Conservation (phyloP, 1,284 basidiomycete species). For the Apiotrichum veenhuisii region DNA sequence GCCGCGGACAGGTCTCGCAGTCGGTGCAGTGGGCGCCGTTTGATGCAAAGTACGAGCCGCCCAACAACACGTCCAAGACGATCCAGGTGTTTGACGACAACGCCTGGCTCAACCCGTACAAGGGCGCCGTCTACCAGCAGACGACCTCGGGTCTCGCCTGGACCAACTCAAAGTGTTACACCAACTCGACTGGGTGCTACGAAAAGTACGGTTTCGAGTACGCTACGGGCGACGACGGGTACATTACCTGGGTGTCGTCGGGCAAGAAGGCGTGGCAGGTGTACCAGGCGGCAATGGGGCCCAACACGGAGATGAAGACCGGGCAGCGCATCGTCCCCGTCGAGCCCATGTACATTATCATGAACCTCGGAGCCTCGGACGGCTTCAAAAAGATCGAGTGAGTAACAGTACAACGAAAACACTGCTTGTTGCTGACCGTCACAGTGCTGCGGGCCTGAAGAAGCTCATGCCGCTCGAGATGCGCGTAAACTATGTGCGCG, state of each 20-base stretch:
- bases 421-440: constrained; percentile 55
- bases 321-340: constrained; percentile 67
- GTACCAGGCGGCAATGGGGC: constrained; percentile 56
- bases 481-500: constrained; percentile 51
- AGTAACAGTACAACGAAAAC: constrained; percentile 64
- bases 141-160: constrained; percentile 63
- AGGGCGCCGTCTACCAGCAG: constrained; percentile 74
- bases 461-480: constrained; percentile 51
- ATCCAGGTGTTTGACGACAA: constrained; percentile 48
- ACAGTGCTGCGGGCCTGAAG: constrained; percentile 55
- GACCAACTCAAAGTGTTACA: constrained; percentile 57
- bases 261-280: constrained; percentile 56
- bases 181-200: constrained; percentile 42
- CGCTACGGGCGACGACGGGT: constrained; percentile 59
- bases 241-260: constrained; percentile 63
- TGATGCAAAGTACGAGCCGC: constrained; percentile 61
- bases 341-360: constrained; percentile 62
- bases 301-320: constrained; percentile 57
- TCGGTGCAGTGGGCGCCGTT: constrained; percentile 51
- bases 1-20: constrained; percentile 28
- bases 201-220: constrained; percentile 66
- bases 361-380: constrained; percentile 42
- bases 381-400: constrained; percentile 51
- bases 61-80: constrained; percentile 52
- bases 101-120: constrained; percentile 66